Base-by-base conservation (phyloP, 441 rosid genomes). In the Eutrema salsugineum region DNA sequence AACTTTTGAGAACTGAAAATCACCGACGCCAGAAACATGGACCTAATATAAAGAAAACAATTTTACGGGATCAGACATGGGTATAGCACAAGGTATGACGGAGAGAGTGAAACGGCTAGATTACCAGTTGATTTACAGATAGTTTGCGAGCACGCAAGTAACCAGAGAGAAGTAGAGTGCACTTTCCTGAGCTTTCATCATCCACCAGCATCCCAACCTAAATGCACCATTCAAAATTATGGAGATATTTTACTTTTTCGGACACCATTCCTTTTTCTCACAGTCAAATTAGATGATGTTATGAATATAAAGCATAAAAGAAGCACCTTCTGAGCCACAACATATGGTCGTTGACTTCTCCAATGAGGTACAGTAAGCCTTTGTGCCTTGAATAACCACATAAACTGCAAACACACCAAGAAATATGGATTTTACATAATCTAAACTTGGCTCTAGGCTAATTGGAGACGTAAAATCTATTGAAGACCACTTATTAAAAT, bases 101-200 rank as follows among this genome's bases (percentile, higher is more conserved):
- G 44, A 55, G 61, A 43, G 74, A 73, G 63, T 42, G 10, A 42
- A 76, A 66, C 33, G 43, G 66, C 46, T 42, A 17, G 53, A 55
- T 78, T 85, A 92, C 99, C 98, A 95, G 87, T 78, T 92, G 99
- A 78, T 91, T 92, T 71, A 87, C 88, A n/a, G 96, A 92, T 36
- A 95, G 86, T 67, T 83, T 72, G 56, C 55, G 89, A 69, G 94
- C 93, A 71, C 86, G 88, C 53, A 85, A 70, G 80, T 90, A 89
- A 55, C 98, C 99, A 70, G 89, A 81, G 62, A 94, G 91, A 66
- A 89, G 73, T 22, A 94, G 82, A 14, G 87, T 87, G 67, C 92
- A 83, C 50, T 81, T 88, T 70, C 83, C 93, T 6, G 84, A 77
- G 81, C 79, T 81, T 49, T 75, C 66, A 66, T 77, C 84, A 70